phyloP scores from a whole-genome alignment of 2,329 filamentous ascomycete genomes.

The Ceratocystis papillata region DNA sequence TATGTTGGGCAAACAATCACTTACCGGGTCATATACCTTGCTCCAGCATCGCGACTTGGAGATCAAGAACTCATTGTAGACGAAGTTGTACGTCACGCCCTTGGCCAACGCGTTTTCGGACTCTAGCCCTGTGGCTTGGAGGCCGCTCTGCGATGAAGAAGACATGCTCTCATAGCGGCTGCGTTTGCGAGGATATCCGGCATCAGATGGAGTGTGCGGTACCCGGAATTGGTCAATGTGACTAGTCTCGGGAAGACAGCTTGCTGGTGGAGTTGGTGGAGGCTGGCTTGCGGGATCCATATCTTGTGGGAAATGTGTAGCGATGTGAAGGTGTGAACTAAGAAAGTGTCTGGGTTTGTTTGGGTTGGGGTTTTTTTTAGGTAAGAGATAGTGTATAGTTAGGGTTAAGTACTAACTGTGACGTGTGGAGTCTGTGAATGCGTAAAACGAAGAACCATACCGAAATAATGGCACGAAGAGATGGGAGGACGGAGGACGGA shows the following conservation, averaged over 20 bases:
- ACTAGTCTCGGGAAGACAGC: not conserved
- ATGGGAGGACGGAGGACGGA: too few species aligned
- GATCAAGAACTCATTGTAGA: slow-evolving; percentile 25
- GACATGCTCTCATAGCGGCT: slow-evolving; percentile 16
- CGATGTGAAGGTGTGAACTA: not conserved
- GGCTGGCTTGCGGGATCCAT: not conserved
- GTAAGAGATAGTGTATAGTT: not conserved
- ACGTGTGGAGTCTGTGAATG: too few species aligned
- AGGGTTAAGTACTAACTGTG: too few species aligned
- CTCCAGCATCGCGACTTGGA: slow-evolving; percentile 26
- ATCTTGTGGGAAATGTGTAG: too few species aligned
- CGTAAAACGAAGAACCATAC: too few species aligned
- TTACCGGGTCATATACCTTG: slow-evolving; percentile 26
- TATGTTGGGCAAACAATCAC: not conserved
- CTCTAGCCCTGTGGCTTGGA: not conserved
- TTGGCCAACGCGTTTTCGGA: slow-evolving; percentile 12
- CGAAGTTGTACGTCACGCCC: slow-evolving; percentile 25
- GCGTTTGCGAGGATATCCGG: slow-evolving; percentile 13
- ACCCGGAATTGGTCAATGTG: not conserved
- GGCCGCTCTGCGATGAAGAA: slow-evolving; percentile 1
- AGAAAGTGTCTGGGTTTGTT: not conserved
- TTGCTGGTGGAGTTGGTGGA: not conserved
- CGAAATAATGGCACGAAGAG: too few species aligned
- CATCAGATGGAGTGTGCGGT: slow-evolving; percentile 11
- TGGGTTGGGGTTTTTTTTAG: not conserved